phyloP scores from a whole-genome alignment of 805 yeast genomes.

The Wickerhamiella dianesei region DNA sequence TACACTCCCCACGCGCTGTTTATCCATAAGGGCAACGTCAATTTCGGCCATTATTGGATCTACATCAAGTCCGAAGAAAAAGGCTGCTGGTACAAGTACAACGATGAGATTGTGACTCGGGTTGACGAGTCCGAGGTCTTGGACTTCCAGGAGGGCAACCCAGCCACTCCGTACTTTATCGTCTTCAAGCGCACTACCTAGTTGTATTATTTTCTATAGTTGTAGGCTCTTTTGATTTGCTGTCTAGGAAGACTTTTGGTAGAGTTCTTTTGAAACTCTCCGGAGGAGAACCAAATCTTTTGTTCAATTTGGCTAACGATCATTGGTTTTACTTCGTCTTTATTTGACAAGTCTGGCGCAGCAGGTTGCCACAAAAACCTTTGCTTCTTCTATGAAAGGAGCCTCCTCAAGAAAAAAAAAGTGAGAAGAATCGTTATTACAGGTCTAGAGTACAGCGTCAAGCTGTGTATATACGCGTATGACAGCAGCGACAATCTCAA shows the following conservation, averaged over 20 bases:
- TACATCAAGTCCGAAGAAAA: conserved; percentile 67
- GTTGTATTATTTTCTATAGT: not conserved
- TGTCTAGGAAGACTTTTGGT: no score
- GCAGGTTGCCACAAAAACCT: not conserved
- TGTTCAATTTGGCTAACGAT: no score
- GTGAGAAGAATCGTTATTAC: not conserved
- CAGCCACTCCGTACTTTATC: conserved; percentile 88
- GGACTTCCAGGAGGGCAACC: conserved; percentile 35
- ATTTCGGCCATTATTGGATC: conserved; percentile 95
- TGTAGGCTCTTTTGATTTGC: no score
- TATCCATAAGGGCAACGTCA: conserved; percentile 90
- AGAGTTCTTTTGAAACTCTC: no score
- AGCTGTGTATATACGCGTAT: conserved; percentile 78
- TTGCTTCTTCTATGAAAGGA: not conserved
- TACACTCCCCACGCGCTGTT: conserved; percentile 83
- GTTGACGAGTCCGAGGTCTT: conserved; percentile 42
- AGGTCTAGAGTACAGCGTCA: conserved; percentile 36
- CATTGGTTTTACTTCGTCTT: no score
- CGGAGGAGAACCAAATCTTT: no score
- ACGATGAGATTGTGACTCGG: conserved; percentile 87
- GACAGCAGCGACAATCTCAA: conserved; percentile 90
- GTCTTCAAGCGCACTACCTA: conserved; percentile 47
- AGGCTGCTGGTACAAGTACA: conserved; percentile 71
- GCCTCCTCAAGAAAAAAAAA: not conserved
- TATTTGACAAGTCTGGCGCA: no score